These are phyloP conservation scores for Aethionema arabicum DNA, from an alignment of 345 rosid species.

Conservation along the genomic window DNA sequence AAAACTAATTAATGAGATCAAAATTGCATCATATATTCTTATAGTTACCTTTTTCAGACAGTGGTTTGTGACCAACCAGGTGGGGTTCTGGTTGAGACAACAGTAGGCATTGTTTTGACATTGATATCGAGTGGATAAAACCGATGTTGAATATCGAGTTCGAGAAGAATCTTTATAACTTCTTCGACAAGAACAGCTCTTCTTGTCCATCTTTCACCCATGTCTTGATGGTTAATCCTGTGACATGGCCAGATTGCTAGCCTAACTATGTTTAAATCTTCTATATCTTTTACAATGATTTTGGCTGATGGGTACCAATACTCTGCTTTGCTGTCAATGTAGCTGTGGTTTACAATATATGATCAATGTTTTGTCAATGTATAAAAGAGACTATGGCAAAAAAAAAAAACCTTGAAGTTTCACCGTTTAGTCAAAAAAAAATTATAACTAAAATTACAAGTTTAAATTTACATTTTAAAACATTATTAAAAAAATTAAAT, in stretches of 20 bases:
- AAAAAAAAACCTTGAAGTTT: too few species aligned
- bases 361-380: too few species aligned
- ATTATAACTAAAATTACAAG: too few species aligned
- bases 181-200: conserved; percentile 66
- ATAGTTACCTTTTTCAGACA: conserved; percentile 11
- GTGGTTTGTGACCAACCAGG: conserved; percentile 39
- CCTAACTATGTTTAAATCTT: conserved; percentile 46
- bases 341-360: conserved; percentile 31
- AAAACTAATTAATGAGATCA: conserved; percentile 20
- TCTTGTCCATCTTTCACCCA: conserved; percentile 56
- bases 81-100: conserved; percentile 47
- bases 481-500: too few species aligned
- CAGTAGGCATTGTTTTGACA: conserved; percentile 47
- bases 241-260: conserved; percentile 70
- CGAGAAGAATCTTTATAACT: conserved; percentile 59
- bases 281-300: conserved; percentile 53
- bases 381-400: too few species aligned
- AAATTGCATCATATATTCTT: conserved; percentile 5
- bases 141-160: conserved; percentile 70
- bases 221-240: conserved; percentile 67
- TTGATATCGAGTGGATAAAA: conserved; percentile 69
- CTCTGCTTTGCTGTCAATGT: conserved; percentile 66
- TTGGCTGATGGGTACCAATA: conserved; percentile 66
- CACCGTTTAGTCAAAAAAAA: too few species aligned
- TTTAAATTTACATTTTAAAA: too few species aligned